A percentile compares a stretch with the other conserved stretches of the same genome.
These are phyloP conservation scores for Diaporthe australafricana DNA, from an alignment of 2,329 filamentous ascomycete genomes.

Conservation along the genomic window DNA sequence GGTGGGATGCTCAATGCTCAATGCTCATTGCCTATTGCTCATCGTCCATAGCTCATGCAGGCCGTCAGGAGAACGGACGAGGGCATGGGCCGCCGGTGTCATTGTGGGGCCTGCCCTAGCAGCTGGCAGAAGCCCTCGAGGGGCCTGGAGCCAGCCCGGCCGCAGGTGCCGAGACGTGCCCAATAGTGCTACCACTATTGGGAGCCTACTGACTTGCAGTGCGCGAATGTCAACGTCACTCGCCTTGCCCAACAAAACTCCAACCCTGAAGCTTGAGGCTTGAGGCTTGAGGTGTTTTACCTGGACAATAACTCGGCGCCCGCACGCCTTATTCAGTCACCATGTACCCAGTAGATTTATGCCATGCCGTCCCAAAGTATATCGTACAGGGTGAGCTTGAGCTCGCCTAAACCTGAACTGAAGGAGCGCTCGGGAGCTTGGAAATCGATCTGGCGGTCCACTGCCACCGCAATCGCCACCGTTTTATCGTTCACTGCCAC, in stretches of 20 bases:
- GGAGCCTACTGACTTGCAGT: too few species aligned
- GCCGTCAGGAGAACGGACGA: constrained; percentile 6
- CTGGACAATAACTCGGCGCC: background rate
- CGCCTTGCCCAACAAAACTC: constrained; percentile 2
- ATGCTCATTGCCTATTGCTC: background rate
- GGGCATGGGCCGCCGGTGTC: background rate
- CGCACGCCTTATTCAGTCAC: background rate
- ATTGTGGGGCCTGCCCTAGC: background rate
- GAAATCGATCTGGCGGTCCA: background rate
- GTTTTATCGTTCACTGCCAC: background rate
- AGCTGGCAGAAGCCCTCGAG: background rate
- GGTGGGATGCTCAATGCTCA: background rate
- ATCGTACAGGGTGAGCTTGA: too few species aligned
- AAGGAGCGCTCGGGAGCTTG: background rate
- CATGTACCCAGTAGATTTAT: background rate
- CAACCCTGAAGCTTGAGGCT: background rate
- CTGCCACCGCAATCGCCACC: background rate
- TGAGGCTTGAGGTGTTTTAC: constrained; percentile 19
- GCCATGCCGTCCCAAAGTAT: background rate
- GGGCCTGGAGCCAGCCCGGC: background rate
- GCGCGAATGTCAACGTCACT: background rate
- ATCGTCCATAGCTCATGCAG: constrained; percentile 11
- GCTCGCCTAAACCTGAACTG: background rate
- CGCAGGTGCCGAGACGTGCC: background rate
- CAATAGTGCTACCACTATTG: too few species aligned